Conservation (phyloP, 768 basidiomycete genomes). For the Leccinum ochraceum region DNA sequence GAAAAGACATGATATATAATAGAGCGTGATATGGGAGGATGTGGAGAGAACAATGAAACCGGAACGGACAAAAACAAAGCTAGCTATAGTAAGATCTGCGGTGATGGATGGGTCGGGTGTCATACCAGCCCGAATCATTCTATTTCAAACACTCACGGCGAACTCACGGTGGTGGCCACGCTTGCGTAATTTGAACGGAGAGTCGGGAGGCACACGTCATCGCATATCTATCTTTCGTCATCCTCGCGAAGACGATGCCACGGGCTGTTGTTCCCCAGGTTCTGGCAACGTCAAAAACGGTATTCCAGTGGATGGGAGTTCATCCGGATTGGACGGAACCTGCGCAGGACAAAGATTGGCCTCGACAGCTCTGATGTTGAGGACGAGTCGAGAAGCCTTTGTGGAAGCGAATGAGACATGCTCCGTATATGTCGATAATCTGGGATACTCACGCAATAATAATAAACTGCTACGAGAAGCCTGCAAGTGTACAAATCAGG, state of each 20-base stretch:
- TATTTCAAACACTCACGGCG: not conserved
- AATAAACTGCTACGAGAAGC: conserved; percentile 18
- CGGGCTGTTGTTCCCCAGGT: conserved; percentile 9
- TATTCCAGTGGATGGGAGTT: not conserved
- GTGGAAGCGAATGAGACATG: not conserved
- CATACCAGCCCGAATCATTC: not conserved
- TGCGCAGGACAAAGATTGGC: conserved; percentile 2
- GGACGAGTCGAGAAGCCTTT: conserved; percentile 23
- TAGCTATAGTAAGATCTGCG: not conserved
- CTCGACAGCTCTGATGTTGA: conserved; percentile 19
- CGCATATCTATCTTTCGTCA: not conserved
- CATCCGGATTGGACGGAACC: conserved; percentile 6
- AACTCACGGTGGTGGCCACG: not conserved
- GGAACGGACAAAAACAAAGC: not conserved
- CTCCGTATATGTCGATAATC: not conserved
- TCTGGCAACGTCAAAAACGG: not conserved
- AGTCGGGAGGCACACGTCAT: not conserved
- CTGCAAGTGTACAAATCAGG: conserved; percentile 14
- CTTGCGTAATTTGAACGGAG: not conserved
- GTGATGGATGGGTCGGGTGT: not conserved
- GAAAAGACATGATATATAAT: not conserved
- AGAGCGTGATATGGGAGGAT: not conserved
- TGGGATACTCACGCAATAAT: conserved; percentile 21
- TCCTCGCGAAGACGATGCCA: conserved; percentile 13
- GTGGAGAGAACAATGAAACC: not conserved